Conservation (phyloP, 2,329 filamentous ascomycete species). For the Phialemoniopsis sp. region DNA sequence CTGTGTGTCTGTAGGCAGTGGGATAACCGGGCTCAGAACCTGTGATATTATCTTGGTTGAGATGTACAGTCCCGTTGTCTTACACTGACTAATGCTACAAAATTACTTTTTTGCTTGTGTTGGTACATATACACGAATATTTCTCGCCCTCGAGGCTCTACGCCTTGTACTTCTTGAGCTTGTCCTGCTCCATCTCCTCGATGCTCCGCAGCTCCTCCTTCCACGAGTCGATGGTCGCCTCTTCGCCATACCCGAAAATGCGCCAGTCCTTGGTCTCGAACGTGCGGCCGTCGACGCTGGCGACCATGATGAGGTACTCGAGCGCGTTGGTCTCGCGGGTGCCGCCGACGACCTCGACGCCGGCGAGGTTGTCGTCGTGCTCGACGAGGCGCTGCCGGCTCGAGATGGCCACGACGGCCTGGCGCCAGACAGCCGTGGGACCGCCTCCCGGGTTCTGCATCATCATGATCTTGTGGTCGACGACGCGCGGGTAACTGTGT, state of each 20-base stretch:
- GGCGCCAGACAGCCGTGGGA: constrained; percentile 31
- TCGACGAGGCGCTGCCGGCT: constrained; percentile 51
- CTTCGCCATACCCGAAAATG: constrained; percentile 59
- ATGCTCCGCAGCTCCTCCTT: constrained; percentile 21
- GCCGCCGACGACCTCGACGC: constrained; percentile 36
- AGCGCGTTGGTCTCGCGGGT: constrained; percentile 48
- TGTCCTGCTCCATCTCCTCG: constrained; percentile 20
- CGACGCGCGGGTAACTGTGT: constrained; percentile 40
- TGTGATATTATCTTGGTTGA: no score
- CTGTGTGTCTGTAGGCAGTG: no score
- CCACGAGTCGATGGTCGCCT: constrained; percentile 43
- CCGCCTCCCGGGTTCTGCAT: constrained; percentile 29
- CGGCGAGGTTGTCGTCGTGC: constrained; percentile 26
- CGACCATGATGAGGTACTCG: constrained; percentile 63
- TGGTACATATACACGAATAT: no score
- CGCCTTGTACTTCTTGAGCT: constrained; percentile 13
- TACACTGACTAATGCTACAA: no score
- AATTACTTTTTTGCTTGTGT: no score
- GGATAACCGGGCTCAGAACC: no score
- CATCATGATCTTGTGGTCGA: constrained; percentile 50
- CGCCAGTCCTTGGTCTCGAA: constrained; percentile 51
- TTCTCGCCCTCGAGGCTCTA: no score
- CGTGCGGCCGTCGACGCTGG: constrained; percentile 37
- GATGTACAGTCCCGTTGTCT: no score
- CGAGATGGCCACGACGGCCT: constrained; percentile 57